Evolutionary conservation across 441 rosid genomes (phyloP).

Genomic region (Sinapis alba): DNA sequence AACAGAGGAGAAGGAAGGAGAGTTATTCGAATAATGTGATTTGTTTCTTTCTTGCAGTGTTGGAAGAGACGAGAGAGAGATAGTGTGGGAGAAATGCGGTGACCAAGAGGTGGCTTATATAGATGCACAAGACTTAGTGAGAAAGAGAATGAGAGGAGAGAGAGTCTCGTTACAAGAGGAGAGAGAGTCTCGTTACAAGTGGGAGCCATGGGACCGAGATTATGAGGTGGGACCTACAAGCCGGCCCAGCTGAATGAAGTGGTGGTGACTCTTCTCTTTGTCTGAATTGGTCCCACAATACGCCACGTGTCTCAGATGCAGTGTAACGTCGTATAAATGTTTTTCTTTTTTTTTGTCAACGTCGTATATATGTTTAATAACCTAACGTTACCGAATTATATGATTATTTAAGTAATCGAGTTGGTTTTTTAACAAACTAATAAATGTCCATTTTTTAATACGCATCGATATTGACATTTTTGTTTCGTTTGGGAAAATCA

Average conservation of each 20-base stretch:
- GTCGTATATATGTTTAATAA: constrained; percentile 14
- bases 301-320: constrained; percentile 25
- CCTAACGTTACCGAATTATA: background rate
- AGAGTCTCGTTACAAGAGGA: constrained; percentile 32
- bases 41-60: constrained; percentile 7
- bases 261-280: constrained; percentile 26
- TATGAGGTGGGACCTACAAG: constrained; percentile 31
- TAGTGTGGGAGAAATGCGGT: constrained; percentile 42
- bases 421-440: background rate
- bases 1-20: background rate
- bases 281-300: background rate
- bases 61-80: constrained; percentile 32
- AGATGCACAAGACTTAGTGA: constrained; percentile 41
- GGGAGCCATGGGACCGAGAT: constrained; percentile 36
- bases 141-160: constrained; percentile 36
- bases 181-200: constrained; percentile 31
- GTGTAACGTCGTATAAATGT: constrained; percentile 19
- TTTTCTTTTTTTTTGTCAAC: no score
- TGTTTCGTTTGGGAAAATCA: background rate
- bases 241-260: constrained; percentile 27
- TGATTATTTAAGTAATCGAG: background rate
- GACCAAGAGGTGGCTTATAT: constrained; percentile 50
- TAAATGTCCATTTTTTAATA: constrained; percentile 9
- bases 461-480: background rate
- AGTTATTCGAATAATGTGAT: constrained; percentile 10